Conservation (phyloP, 306 rosid species). For the Hippophae tibetana region DNA sequence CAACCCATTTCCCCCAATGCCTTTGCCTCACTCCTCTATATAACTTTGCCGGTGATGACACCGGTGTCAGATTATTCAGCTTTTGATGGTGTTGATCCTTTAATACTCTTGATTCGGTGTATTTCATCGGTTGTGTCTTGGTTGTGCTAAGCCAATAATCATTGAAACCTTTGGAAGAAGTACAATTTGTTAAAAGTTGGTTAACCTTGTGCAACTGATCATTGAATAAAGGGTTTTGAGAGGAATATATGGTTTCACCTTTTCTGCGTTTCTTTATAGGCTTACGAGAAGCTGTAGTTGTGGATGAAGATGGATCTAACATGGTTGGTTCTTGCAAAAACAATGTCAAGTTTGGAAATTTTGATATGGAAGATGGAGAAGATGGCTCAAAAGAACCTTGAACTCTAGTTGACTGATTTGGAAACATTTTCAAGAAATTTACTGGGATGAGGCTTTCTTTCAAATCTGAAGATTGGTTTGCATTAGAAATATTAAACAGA, state of each 20-base stretch:
- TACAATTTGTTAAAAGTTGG: conserved; percentile 16
- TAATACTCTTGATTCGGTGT: conserved; percentile 26
- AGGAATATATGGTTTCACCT: background rate
- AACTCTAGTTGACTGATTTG: conserved; percentile 22
- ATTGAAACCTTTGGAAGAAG: conserved; percentile 29
- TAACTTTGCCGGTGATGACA: conserved; percentile 32
- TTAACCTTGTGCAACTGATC: conserved; percentile 30
- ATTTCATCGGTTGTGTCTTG: conserved; percentile 64
- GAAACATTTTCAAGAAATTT: conserved; percentile 60
- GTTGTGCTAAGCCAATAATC: conserved; percentile 54
- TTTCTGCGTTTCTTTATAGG: background rate
- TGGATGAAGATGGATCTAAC: conserved; percentile 20
- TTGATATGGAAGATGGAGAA: conserved; percentile 28
- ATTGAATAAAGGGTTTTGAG: conserved; percentile 16
- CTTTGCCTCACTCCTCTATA: conserved; percentile 90
- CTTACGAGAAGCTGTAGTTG: background rate
- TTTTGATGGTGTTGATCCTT: conserved; percentile 8
- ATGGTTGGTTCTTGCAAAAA: conserved; percentile 43
- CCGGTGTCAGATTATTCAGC: conserved; percentile 3
- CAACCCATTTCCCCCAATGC: conserved; percentile 99
- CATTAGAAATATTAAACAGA: background rate
- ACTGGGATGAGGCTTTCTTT: conserved; percentile 38
- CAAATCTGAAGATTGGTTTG: conserved; percentile 15
- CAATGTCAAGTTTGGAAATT: conserved; percentile 54
- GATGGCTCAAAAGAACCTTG: conserved; percentile 24